A percentile compares a stretch with the other conserved stretches of the same genome.
These are phyloP conservation scores for Neonectria hederae DNA, from an alignment of 2,329 filamentous ascomycete species.

Conservation along the genomic window DNA sequence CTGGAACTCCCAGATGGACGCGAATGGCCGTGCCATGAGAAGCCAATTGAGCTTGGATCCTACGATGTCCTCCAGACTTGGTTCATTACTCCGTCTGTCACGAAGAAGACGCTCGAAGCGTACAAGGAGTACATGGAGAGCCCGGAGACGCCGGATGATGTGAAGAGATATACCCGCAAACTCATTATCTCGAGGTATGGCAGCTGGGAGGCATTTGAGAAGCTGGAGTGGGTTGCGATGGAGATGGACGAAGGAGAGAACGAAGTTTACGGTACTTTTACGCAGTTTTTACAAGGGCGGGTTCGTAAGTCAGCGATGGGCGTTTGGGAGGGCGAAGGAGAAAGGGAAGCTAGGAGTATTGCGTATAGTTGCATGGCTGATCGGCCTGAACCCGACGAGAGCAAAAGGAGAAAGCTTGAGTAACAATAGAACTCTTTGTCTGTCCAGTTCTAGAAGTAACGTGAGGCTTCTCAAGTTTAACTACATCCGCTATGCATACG, in stretches of 20 bases:
- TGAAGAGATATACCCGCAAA: conserved; percentile 21
- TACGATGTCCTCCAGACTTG: conserved; percentile 15
- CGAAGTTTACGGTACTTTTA: not conserved
- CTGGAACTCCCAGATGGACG: not conserved
- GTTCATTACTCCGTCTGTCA: conserved; percentile 19
- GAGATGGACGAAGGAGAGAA: not conserved
- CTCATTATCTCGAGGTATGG: conserved; percentile 23
- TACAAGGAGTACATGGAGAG: conserved; percentile 24
- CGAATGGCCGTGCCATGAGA: conserved; percentile 27
- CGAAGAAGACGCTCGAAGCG: conserved; percentile 14
- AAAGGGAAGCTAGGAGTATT: not conserved
- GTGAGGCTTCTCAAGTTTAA: too few relatives aligned
- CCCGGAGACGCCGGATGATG: conserved; percentile 1
- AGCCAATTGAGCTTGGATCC: conserved; percentile 17
- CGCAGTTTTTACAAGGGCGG: not conserved
- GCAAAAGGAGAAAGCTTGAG: too few relatives aligned
- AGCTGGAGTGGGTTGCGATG: conserved; percentile 1
- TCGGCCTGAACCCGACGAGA: too few relatives aligned
- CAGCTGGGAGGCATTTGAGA: conserved; percentile 29
- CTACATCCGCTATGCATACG: too few relatives aligned
- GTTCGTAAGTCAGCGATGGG: not conserved
- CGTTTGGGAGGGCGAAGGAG: not conserved
- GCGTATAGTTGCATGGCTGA: not conserved
- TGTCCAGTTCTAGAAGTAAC: too few relatives aligned
- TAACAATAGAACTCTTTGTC: too few relatives aligned